phyloP scores from a whole-genome alignment of 129 eudicot genomes.

The Calendula officinalis region DNA sequence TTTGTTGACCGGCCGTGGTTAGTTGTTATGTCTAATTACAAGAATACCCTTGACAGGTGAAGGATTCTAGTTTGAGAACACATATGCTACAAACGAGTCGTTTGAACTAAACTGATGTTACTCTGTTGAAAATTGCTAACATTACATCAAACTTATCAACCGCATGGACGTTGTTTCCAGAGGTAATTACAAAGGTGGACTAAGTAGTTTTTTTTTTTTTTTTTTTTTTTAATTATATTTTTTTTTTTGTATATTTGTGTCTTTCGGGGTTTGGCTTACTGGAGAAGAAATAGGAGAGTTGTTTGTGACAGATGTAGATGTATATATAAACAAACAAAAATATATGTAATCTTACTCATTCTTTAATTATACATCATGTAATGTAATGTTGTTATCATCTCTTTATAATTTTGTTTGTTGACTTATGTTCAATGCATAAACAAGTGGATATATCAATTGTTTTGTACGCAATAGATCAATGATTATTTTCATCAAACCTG shows the following conservation, averaged over 20 bases:
- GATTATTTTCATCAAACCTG: background rate
- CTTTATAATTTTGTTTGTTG: slow-evolving; percentile 5
- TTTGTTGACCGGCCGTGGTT: background rate
- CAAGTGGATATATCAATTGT: slow-evolving; percentile 16
- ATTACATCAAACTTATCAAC: slow-evolving; percentile 28
- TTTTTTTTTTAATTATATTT: slow-evolving; percentile 22
- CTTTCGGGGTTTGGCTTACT: slow-evolving; percentile 10
- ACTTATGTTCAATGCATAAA: too few relatives aligned
- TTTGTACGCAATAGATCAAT: background rate
- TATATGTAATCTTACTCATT: slow-evolving; percentile 23
- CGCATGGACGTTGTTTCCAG: slow-evolving; percentile 8
- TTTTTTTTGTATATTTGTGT: slow-evolving; percentile 28
- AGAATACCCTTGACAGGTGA: slow-evolving; percentile 54
- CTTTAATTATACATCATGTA: slow-evolving; percentile 18
- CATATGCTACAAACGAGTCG: slow-evolving; percentile 57
- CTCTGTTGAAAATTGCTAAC: slow-evolving; percentile 47
- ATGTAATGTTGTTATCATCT: slow-evolving; percentile 1
- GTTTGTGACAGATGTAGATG: slow-evolving; percentile 26
- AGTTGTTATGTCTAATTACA: background rate
- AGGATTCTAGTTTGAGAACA: slow-evolving; percentile 85
- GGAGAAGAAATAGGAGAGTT: slow-evolving; percentile 9
- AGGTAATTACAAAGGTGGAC: slow-evolving; percentile 24
- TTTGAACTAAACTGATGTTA: slow-evolving; percentile 50
- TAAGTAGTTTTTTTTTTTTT: slow-evolving; percentile 28
- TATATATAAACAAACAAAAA: slow-evolving; percentile 24